phyloP scores from a whole-genome alignment of 805 yeast genomes.

The Metschnikowia baotianmanensis region DNA sequence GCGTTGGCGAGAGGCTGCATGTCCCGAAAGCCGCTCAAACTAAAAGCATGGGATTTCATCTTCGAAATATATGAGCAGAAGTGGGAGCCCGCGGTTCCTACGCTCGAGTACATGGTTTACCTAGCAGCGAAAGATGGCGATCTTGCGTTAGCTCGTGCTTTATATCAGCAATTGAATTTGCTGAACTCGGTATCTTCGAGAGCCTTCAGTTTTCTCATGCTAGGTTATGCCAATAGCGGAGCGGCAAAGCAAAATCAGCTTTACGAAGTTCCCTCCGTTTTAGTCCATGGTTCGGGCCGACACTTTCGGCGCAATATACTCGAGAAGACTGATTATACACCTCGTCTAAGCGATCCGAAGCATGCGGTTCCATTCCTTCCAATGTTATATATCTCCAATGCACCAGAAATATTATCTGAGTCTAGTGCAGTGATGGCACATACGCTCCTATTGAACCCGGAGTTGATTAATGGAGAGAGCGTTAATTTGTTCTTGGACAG shows the following conservation, averaged over 20 bases:
- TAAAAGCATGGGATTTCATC: slow-evolving; percentile 76
- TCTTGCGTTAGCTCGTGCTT: slow-evolving; percentile 63
- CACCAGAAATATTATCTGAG: slow-evolving; percentile 59
- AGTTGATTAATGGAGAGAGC: slow-evolving; percentile 39
- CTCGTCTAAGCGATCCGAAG: slow-evolving; percentile 6
- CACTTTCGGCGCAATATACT: slow-evolving; percentile 47
- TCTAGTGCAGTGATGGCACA: slow-evolving; percentile 74
- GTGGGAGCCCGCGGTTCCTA: slow-evolving; percentile 44
- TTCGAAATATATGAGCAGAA: slow-evolving; percentile 54
- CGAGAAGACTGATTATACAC: slow-evolving; percentile 36
- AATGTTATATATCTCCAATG: slow-evolving; percentile 36
- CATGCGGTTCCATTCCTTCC: slow-evolving; percentile 71
- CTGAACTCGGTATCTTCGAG: slow-evolving; percentile 34
- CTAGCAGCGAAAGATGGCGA: slow-evolving; percentile 83
- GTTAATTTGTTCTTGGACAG: slow-evolving; percentile 55
- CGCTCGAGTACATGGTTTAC: slow-evolving; percentile 68
- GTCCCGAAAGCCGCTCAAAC: slow-evolving; percentile 43
- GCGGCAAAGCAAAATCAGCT: slow-evolving; percentile 17
- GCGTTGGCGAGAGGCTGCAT: slow-evolving; percentile 70
- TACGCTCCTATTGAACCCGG: slow-evolving; percentile 43
- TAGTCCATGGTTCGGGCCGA: slow-evolving; percentile 45
- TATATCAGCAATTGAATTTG: slow-evolving; percentile 48
- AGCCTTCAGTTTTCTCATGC: slow-evolving; percentile 45
- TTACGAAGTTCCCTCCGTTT: slow-evolving; percentile 23
- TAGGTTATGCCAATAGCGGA: slow-evolving; percentile 47